Percentiles rank a stretch among this genome's conserved stretches.
Evolutionary conservation across 371 early-diverging fungal species (phyloP).

Genomic region (Basidiobolus heterosporus): DNA sequence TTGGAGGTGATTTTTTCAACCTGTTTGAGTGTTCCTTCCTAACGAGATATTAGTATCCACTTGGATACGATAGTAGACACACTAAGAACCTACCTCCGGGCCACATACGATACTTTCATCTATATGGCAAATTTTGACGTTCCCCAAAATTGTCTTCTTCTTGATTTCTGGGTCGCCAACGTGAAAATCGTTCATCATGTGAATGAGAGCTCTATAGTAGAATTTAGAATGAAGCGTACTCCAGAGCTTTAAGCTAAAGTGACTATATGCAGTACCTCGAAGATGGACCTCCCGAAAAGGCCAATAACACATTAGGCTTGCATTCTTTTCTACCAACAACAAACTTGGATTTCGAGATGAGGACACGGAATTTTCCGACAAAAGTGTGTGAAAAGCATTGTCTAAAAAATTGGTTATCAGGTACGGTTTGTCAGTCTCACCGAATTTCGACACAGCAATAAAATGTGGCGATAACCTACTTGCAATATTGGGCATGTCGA

Average conservation of each 20-base stretch:
- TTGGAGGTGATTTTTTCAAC: slow-evolving; percentile 15
- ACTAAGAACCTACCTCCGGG: slow-evolving; percentile 9
- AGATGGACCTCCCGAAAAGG: slow-evolving; percentile 72
- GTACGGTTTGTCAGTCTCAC: neutral
- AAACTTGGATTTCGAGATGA: slow-evolving; percentile 26
- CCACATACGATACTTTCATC: slow-evolving; percentile 47
- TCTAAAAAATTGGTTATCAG: slow-evolving; percentile 8
- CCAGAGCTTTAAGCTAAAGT: neutral
- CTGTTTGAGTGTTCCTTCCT: slow-evolving; percentile 10
- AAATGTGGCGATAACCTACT: slow-evolving; percentile 18
- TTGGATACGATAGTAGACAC: neutral
- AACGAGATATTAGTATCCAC: neutral
- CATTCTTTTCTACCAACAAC: slow-evolving; percentile 10
- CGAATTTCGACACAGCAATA: neutral
- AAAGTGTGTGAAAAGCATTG: slow-evolving; percentile 42
- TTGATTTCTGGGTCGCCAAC: slow-evolving; percentile 23
- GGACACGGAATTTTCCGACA: slow-evolving; percentile 46
- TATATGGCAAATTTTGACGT: slow-evolving; percentile 49
- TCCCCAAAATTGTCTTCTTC: slow-evolving; percentile 28
- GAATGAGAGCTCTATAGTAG: slow-evolving; percentile 28
- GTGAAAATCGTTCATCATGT: slow-evolving; percentile 39
- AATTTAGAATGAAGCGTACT: neutral
- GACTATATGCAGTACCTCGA: slow-evolving; percentile 34
- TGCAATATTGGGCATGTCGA: slow-evolving; percentile 60
- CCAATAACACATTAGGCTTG: slow-evolving; percentile 39